Conservation (phyloP, 176 grass and related monocot species). For the Triticum dicoccoides region DNA sequence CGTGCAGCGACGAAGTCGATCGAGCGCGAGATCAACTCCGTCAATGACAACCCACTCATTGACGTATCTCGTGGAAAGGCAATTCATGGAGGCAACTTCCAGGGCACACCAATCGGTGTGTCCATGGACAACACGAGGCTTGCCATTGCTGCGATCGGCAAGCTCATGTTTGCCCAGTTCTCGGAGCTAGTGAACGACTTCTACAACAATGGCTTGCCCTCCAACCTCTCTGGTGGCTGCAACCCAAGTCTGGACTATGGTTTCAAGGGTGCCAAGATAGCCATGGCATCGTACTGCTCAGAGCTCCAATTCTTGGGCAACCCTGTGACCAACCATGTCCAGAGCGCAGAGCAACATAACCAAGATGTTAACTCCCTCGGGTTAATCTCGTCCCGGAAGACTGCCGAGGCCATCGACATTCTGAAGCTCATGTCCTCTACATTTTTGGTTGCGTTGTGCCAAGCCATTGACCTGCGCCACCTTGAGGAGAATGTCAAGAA, state of each 20-base stretch:
- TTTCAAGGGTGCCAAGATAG: conserved; percentile 83
- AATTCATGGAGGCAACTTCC: conserved; percentile 80
- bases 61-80: conserved; percentile 72
- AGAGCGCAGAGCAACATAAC: conserved; percentile 84
- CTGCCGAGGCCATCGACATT: conserved; percentile 63
- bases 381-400: conserved; percentile 68
- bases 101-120: conserved; percentile 80
- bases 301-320: conserved; percentile 83
- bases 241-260: conserved; percentile 85
- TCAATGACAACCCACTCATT: conserved; percentile 86
- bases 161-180: conserved; percentile 88
- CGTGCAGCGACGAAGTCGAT: conserved; percentile 36
- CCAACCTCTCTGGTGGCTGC: conserved; percentile 71
- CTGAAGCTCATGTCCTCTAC: conserved; percentile 75
- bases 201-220: conserved; percentile 81
- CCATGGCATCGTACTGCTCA: conserved; percentile 83
- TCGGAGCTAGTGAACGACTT: conserved; percentile 83
- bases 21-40: conserved; percentile 79
- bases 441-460: conserved; percentile 57
- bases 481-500: conserved; percentile 50
- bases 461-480: conserved; percentile 61
- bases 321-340: conserved; percentile 83
- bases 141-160: conserved; percentile 69
- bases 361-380: conserved; percentile 81
- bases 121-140: conserved; percentile 90